These are phyloP conservation scores for Pyrenochaeta sp. DNA, from an alignment of 2,329 filamentous ascomycete genomes.

Conservation along the genomic window DNA sequence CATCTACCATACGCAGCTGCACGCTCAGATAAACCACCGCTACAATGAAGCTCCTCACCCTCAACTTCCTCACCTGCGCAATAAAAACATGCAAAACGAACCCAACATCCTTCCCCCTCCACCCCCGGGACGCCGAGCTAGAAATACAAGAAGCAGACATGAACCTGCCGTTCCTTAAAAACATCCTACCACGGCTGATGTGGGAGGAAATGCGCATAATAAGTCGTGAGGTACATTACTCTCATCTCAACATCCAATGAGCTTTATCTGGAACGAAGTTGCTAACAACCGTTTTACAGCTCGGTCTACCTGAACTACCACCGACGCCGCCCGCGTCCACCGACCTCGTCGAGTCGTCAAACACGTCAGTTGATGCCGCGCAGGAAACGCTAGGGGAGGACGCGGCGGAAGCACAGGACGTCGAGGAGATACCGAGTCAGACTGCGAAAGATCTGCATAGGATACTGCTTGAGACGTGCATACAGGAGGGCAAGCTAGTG, in stretches of 20 bases:
- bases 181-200: slow-evolving; percentile 86
- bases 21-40: not conserved
- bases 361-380: slow-evolving; percentile 5
- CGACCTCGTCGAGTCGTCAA: slow-evolving; percentile 38
- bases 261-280: not conserved
- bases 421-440: slow-evolving; percentile 70
- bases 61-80: slow-evolving; percentile 96
- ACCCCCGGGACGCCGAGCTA: slow-evolving; percentile 90
- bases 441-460: slow-evolving; percentile 80
- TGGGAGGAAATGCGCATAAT: slow-evolving; percentile 83
- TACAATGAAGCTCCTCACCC: slow-evolving; percentile 89
- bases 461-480: slow-evolving; percentile 86
- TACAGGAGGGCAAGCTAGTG: slow-evolving; percentile 86
- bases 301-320: slow-evolving; percentile 80
- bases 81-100: slow-evolving; percentile 92
- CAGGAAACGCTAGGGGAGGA: slow-evolving; percentile 50
- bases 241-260: too few relatives aligned
- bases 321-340: slow-evolving; percentile 40
- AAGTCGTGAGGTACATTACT: slow-evolving; percentile 71
- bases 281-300: slow-evolving; percentile 56
- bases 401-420: slow-evolving; percentile 50
- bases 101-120: slow-evolving; percentile 82
- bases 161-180: slow-evolving; percentile 81
- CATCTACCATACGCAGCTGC: not conserved
- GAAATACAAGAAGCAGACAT: slow-evolving; percentile 83